A percentile compares a stretch with the other conserved stretches of the same genome.
Conservation (phyloP, 1,284 basidiomycete genomes). For the Puccinia brachypodii region DNA sequence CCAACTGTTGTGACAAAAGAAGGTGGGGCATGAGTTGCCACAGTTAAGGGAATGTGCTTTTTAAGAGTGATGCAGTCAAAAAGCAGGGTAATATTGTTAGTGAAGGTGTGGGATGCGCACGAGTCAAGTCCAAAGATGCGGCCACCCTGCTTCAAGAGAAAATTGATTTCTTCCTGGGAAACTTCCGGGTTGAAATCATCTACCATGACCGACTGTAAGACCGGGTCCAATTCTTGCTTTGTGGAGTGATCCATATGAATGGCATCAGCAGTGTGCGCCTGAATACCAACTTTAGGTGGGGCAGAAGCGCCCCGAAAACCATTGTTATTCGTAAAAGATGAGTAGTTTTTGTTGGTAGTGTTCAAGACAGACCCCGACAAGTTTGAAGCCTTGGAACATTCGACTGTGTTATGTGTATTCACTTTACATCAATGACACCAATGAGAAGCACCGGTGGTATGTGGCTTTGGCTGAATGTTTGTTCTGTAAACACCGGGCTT, state of each 20-base stretch:
- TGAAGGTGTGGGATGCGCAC: slow-evolving; percentile 11
- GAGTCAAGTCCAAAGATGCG: not conserved
- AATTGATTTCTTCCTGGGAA: not conserved
- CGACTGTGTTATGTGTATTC: not conserved
- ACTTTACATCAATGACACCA: not conserved
- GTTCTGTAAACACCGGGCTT: not conserved
- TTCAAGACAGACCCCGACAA: no score
- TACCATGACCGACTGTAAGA: not conserved
- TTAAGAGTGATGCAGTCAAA: not conserved
- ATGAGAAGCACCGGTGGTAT: not conserved
- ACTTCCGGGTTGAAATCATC: not conserved
- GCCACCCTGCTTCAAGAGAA: not conserved
- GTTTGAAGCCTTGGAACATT: not conserved
- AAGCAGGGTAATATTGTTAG: not conserved
- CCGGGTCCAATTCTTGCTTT: not conserved
- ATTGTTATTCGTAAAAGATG: not conserved
- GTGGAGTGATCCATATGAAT: no score
- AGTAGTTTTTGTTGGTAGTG: not conserved
- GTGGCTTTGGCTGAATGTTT: not conserved
- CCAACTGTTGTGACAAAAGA: not conserved
- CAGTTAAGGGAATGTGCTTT: not conserved
- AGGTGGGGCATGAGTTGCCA: not conserved
- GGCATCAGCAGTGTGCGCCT: not conserved
- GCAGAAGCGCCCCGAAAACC: not conserved
- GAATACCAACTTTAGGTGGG: not conserved